Conservation (phyloP, 2,329 filamentous ascomycete genomes). For the Coleophoma eucalyptorum region DNA sequence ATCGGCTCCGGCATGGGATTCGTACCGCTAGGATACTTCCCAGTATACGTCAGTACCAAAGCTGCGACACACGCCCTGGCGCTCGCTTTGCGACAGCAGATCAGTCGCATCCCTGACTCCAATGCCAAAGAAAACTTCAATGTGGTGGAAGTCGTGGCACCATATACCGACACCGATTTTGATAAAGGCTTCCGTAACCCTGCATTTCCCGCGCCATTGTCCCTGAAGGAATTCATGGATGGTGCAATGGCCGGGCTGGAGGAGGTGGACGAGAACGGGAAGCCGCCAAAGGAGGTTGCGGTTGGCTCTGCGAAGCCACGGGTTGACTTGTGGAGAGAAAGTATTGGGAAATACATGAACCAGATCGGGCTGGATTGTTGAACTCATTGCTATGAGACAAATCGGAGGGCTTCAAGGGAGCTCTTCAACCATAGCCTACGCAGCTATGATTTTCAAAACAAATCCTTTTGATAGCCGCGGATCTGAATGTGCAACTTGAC, state of each 20-base stretch:
- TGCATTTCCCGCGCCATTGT: not conserved
- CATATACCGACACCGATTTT: conserved; percentile 28
- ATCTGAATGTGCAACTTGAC: too few species aligned
- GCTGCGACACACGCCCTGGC: conserved; percentile 22
- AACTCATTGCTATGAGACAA: too few species aligned
- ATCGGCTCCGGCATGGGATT: conserved; percentile 21
- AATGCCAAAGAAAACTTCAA: conserved; percentile 17
- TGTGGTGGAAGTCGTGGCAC: conserved; percentile 27
- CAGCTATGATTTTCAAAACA: too few species aligned
- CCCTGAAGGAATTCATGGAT: not conserved
- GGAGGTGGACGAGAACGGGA: not conserved
- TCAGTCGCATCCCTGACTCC: conserved; percentile 1
- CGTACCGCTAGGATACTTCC: conserved; percentile 21
- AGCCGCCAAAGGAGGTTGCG: not conserved
- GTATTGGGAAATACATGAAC: too few species aligned
- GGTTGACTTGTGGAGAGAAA: too few species aligned
- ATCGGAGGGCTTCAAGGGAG: too few species aligned
- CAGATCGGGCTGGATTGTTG: too few species aligned
- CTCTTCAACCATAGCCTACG: too few species aligned
- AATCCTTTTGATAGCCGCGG: too few species aligned
- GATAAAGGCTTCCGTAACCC: conserved; percentile 22
- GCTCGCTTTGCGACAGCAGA: conserved; percentile 20
- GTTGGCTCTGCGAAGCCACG: not conserved
- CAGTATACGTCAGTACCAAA: conserved; percentile 27
- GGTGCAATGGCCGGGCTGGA: not conserved